Evolutionary conservation across 768 basidiomycete species (phyloP), one percentile per base, ranked within the genome.

Genomic region (Kwoniella sp.): DNA sequence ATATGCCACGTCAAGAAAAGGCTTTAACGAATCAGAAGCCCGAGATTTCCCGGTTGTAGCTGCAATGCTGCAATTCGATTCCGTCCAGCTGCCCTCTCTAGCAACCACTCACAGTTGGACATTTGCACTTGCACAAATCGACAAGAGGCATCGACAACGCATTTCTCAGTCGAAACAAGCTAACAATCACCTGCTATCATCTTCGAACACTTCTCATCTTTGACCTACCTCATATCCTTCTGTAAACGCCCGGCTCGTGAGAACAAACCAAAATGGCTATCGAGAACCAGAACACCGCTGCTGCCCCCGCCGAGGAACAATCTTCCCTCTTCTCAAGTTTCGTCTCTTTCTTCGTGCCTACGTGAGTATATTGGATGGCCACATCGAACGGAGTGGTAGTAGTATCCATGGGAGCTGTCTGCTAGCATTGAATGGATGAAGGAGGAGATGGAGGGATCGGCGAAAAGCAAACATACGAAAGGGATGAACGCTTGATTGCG

Each of bases 281-380:
- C 28, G 57, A 65, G 29, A 65, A 65, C 51, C 63, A 65, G 57
- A 23, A 41, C 41, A 55, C 34, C 38, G 51, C 61, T 28, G 45
- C 50, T n/a, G 50, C 63, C n/a, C 50, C 47, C 22, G 20, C 37
- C 17, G 55, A 65, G 48, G 55, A 64, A 28, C 45, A 41, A 25
- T 31, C 61, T 22, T 73, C 71, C 20, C 30, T 76, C 54, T 69
- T 76, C 59, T 69, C 70, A 5, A 58, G 64, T 22, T 55, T 76
- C 23, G 62, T 67, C 4, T 63, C 63, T 2, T 76, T 72, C 58
- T 70, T 76, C 65, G 59, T 76, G 17, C 75, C 75, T 58, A 74
- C 75, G 75, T 76, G 59, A 65, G 74, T 75, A 25, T 51, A 5
- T n/a, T n/a, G n/a, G n/a, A n/a, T 13, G 34, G 13, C 13, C 5